Base-by-base conservation (phyloP, 257 asterid genomes). In the Leptodermis oblonga region DNA sequence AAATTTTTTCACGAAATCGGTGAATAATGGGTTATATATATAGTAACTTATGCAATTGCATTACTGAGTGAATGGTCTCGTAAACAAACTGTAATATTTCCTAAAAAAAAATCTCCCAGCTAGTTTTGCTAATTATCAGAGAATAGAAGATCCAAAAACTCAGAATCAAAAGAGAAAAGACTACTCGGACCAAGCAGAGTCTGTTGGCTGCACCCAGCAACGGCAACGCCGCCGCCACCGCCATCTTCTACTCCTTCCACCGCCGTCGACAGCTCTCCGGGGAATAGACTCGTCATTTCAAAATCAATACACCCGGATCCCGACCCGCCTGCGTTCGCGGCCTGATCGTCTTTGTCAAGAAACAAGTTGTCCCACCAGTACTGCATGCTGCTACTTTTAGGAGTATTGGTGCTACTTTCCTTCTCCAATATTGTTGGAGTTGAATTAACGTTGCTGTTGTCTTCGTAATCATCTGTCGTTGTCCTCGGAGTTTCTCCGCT, bases 351-450 rank as follows among this genome's bases (percentile, higher is more conserved):
- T 14, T 42, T 18, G n/a, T 62, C 70, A 1, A n/a, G 13, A 7
- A 74, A 34, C 46, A 74, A 62, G 56, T 39, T 25, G 37, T 74
- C 78, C 74, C 34, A 62, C 78, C 78, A 62, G 20, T 18, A 74
- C 66, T 49, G 70, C 56, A 68, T 36, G 22, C 41, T 58, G 7
- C 3, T 28, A 34, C 28, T 61, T 14, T n/a, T n/a, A n/a, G n/a
- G n/a, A n/a, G 25, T 42, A n/a, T 14, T 11, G 2, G 13, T 17
- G 31, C 45, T 11, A 7, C 18, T 36, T 4, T 10, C 66, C 30
- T 46, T 48, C 45, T 25, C 22, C n/a, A n/a, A n/a, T n/a, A n/a
- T n/a, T n/a, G n/a, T n/a, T n/a, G n/a, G n/a, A n/a, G n/a, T n/a
- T n/a, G n/a, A n/a, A n/a, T n/a, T n/a, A n/a, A n/a, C n/a, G n/a